A percentile compares a stretch with the other conserved stretches of the same genome.
Evolutionary conservation across 441 rosid genomes (phyloP).

Genomic region (Gossypium laxum): DNA sequence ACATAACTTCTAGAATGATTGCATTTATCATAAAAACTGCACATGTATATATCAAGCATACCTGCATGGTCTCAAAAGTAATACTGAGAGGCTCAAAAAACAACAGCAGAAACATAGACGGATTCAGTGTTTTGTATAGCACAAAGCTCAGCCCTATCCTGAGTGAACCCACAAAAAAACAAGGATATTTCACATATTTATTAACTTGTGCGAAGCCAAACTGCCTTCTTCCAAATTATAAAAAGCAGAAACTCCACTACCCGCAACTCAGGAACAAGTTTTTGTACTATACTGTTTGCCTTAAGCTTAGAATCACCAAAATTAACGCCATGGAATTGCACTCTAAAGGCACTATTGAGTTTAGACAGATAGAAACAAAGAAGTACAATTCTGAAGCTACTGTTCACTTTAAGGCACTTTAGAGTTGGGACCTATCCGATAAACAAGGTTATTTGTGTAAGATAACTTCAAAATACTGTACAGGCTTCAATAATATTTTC

Average conservation of each 20-base stretch:
- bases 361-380: background rate
- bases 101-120: constrained; percentile 67
- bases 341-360: background rate
- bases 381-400: background rate
- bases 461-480: background rate
- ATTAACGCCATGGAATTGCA: background rate
- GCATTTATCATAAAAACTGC: background rate
- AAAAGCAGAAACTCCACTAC: background rate
- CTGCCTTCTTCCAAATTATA: background rate
- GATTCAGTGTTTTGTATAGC: constrained; percentile 45
- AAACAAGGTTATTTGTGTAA: background rate
- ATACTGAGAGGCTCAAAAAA: constrained; percentile 93
- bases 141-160: constrained; percentile 72
- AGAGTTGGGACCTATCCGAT: background rate
- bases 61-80: constrained; percentile 97
- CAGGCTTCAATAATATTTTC: background rate
- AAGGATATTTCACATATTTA: background rate
- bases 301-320: background rate
- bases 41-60: constrained; percentile 19
- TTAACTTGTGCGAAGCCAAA: background rate
- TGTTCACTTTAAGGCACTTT: background rate
- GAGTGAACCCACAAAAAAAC: constrained; percentile 23
- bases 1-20: background rate
- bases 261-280: background rate
- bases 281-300: background rate